Percentiles rank a stretch among this genome's conserved stretches.
Conservation (phyloP, 108 stramenopile species). For the Nannochloropsis oceanica region DNA sequence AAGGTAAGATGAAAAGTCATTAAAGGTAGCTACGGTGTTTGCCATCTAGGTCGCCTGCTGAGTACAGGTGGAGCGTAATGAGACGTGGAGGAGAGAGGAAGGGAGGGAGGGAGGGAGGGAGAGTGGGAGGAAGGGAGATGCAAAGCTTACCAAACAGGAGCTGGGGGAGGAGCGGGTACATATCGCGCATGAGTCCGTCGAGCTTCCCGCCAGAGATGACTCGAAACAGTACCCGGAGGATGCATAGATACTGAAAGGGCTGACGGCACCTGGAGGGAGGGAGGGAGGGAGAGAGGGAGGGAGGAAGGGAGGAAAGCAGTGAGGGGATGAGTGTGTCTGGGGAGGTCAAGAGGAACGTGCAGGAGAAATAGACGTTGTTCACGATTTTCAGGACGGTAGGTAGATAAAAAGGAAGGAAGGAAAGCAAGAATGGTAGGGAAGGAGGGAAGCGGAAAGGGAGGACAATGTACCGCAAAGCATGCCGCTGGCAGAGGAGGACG, state of each 20-base stretch:
- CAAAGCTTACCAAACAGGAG: not conserved
- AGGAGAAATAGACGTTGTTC: no score
- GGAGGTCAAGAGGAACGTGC: no score
- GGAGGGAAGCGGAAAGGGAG: not conserved
- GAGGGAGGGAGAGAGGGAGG: not conserved
- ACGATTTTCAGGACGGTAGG: no score
- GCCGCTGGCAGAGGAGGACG: slow-evolving; percentile 45
- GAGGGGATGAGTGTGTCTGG: no score
- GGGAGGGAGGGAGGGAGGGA: not conserved
- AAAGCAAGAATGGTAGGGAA: not conserved
- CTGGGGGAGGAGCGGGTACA: not conserved
- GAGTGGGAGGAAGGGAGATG: not conserved
- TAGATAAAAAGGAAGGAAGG: not conserved
- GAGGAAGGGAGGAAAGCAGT: no score
- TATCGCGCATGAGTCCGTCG: slow-evolving; percentile 41
- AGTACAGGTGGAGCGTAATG: slow-evolving; percentile 16
- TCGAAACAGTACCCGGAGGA: slow-evolving; percentile 60
- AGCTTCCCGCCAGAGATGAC: slow-evolving; percentile 79
- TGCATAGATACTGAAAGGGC: slow-evolving; percentile 50
- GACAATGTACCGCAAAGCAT: not conserved
- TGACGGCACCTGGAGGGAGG: slow-evolving; percentile 6
- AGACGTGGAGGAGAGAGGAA: not conserved
- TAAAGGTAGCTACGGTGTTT: slow-evolving; percentile 28
- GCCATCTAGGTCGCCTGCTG: slow-evolving; percentile 1
- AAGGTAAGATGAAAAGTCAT: not conserved